Evolutionary conservation across 176 grass and related monocot genomes (phyloP).

Genomic region (Bothriochloa decipiens): DNA sequence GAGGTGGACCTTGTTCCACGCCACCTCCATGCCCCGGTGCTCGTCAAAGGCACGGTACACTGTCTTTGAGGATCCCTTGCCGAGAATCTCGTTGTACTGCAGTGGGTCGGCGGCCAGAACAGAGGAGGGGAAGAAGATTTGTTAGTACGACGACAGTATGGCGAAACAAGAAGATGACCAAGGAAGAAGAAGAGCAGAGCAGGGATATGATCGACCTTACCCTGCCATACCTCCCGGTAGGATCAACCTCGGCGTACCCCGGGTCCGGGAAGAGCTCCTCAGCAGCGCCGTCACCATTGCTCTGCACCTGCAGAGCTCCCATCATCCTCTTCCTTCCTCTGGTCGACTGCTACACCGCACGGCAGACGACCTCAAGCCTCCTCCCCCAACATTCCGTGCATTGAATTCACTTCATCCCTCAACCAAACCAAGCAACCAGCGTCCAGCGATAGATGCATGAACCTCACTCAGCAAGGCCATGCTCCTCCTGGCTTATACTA

Average conservation of each 20-base stretch:
- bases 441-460: not conserved
- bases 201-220: slow-evolving; percentile 16
- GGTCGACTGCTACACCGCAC: not conserved
- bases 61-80: slow-evolving; percentile 73
- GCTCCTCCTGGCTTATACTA: not conserved
- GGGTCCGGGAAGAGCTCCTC: not conserved
- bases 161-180: not conserved
- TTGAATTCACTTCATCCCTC: not conserved
- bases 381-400: not conserved
- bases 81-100: slow-evolving; percentile 73
- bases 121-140: not conserved
- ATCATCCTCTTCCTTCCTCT: slow-evolving; percentile 14
- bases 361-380: not conserved
- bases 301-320: slow-evolving; percentile 26
- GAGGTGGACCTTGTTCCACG: slow-evolving; percentile 71
- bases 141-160: not conserved
- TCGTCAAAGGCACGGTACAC: slow-evolving; percentile 81
- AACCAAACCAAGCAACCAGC: not conserved
- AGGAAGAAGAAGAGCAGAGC: not conserved
- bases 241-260: slow-evolving; percentile 57
- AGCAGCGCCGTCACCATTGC: not conserved
- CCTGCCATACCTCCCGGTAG: slow-evolving; percentile 59
- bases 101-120: not conserved
- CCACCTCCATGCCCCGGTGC: slow-evolving; percentile 66
- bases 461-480: not conserved